These are phyloP conservation scores for Ceratobasidium sp. DNA, from an alignment of 1,284 basidiomycete species.

Conservation along the genomic window DNA sequence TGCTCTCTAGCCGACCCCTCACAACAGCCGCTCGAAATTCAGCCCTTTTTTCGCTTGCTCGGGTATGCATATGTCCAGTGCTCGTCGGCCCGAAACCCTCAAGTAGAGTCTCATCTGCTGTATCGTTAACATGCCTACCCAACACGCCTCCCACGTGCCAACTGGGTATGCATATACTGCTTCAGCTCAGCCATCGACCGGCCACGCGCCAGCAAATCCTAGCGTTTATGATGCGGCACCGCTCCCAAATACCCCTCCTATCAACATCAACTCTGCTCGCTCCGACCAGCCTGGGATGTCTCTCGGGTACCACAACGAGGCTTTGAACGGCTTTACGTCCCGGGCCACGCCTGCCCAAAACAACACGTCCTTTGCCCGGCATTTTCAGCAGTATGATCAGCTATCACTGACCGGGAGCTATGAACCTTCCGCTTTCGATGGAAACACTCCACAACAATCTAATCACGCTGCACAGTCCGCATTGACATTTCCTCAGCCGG, in stretches of 20 bases:
- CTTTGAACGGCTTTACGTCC: not conserved
- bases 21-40: conserved; percentile 40
- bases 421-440: conserved; percentile 25
- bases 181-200: conserved; percentile 31
- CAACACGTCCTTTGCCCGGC: conserved; percentile 15
- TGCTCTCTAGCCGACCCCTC: conserved; percentile 40
- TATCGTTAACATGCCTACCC: conserved; percentile 40
- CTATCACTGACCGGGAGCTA: conserved; percentile 27
- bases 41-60: conserved; percentile 44
- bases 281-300: conserved; percentile 16
- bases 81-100: conserved; percentile 38
- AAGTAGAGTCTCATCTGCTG: conserved; percentile 43
- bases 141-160: conserved; percentile 44
- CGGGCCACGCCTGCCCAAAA: conserved; percentile 11
- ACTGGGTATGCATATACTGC: conserved; percentile 42
- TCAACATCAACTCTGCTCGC: conserved; percentile 25
- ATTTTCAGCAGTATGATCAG: conserved; percentile 40
- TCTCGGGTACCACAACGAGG: conserved; percentile 25
- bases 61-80: conserved; percentile 44
- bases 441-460: conserved; percentile 18
- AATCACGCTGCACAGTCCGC: conserved; percentile 35
- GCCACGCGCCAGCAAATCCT: conserved; percentile 34
- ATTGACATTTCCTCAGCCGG: conserved; percentile 44
- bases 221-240: conserved; percentile 30
- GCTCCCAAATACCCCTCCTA: conserved; percentile 31